These are phyloP conservation scores for Sporisorium iseilematis-ciliati DNA, from an alignment of 1,284 basidiomycete genomes.

Conservation along the genomic window DNA sequence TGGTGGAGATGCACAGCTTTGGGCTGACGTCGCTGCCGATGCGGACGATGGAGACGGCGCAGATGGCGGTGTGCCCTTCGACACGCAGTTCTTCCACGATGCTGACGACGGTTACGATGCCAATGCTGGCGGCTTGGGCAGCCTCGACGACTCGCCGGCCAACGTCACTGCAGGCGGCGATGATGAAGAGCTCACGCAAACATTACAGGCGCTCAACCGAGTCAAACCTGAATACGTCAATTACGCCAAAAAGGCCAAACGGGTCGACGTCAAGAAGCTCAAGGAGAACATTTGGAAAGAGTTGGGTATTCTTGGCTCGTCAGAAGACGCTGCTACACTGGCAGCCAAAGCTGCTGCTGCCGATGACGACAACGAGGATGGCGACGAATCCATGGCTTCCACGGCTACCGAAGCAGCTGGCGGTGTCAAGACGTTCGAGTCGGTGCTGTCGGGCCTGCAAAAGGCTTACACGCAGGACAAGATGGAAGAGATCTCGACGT, in stretches of 20 bases:
- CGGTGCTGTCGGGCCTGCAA: constrained; percentile 85
- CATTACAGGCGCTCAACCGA: constrained; percentile 80
- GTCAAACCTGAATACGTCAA: constrained; percentile 90
- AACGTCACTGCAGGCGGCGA: constrained; percentile 67
- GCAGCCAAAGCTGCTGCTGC: constrained; percentile 27
- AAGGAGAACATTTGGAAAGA: constrained; percentile 99
- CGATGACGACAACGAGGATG: constrained; percentile 22
- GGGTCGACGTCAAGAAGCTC: constrained; percentile 94
- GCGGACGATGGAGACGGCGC: constrained; percentile 28
- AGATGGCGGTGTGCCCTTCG: constrained; percentile 77
- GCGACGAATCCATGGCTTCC: constrained; percentile 30
- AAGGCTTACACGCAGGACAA: constrained; percentile 88
- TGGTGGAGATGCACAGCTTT: constrained; percentile 92
- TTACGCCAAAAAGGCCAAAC: constrained; percentile 94
- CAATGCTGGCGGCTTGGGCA: constrained; percentile 38
- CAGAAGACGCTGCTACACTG: constrained; percentile 24
- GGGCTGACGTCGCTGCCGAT: constrained; percentile 83
- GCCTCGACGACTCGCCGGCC: constrained; percentile 57
- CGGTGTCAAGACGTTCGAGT: constrained; percentile 75
- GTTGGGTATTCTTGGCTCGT: constrained; percentile 71
- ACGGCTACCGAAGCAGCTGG: constrained; percentile 10
- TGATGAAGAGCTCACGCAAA: constrained; percentile 86
- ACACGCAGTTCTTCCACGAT: constrained; percentile 97
- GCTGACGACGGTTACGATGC: constrained; percentile 77
- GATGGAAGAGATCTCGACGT: constrained; percentile 97